Percentiles rank a stretch among this genome's conserved stretches.
phyloP scores from a whole-genome alignment of 768 basidiomycete genomes.

The Rhodotorula graminis region DNA sequence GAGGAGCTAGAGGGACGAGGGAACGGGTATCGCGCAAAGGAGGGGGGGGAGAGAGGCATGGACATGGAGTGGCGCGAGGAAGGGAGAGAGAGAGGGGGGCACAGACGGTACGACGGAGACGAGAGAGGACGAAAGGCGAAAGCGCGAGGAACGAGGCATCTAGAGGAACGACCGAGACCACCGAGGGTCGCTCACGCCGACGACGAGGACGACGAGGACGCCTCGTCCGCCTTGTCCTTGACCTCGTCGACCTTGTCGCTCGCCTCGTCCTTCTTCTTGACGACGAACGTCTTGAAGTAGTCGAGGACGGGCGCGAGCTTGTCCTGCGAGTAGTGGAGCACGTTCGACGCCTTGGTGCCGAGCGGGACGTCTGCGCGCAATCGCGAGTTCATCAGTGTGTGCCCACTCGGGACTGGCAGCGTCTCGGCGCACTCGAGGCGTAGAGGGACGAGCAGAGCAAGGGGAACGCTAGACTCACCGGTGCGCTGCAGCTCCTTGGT shows the following conservation, averaged over 20 bases:
- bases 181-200: background rate
- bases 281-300: conserved; percentile 9
- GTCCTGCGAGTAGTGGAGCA: conserved; percentile 28
- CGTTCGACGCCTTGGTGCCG: conserved; percentile 13
- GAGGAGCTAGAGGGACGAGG: too few species aligned
- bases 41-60: too few species aligned
- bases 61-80: too few species aligned
- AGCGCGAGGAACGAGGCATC: background rate
- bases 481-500: conserved; percentile 10
- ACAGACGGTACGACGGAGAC: background rate
- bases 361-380: conserved; percentile 17
- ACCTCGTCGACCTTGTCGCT: background rate
- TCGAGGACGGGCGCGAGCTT: conserved; percentile 23
- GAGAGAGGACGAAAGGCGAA: background rate
- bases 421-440: background rate
- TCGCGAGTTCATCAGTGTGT: too few species aligned
- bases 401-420: too few species aligned
- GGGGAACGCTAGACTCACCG: background rate
- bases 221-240: conserved; percentile 1
- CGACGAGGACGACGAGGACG: too few species aligned
- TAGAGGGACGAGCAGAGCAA: background rate
- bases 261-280: conserved; percentile 17
- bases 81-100: too few species aligned
- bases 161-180: background rate
- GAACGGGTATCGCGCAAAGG: too few species aligned